Evolutionary conservation across 2,329 filamentous ascomycete genomes (phyloP).

Genomic region (Cladosporium sp.): DNA sequence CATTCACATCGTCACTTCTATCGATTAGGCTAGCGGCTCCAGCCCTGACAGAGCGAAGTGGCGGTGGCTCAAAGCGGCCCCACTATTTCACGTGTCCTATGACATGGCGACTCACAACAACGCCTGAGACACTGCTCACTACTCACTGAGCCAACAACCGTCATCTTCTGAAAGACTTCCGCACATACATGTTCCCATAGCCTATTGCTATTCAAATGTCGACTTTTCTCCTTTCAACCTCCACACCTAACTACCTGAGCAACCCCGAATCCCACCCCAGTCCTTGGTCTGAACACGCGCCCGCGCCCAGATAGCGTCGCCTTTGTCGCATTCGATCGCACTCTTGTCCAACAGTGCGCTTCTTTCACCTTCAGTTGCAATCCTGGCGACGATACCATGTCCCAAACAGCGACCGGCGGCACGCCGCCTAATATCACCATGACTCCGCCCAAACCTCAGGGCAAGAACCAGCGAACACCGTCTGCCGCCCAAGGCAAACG

Average conservation of each 20-base stretch:
- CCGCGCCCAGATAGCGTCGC: constrained; percentile 20
- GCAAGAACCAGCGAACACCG: constrained; percentile 21
- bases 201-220: constrained; percentile 23
- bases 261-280: constrained; percentile 17
- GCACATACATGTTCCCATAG: not conserved
- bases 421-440: constrained; percentile 21
- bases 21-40: too few species aligned
- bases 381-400: constrained; percentile 5
- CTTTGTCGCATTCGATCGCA: not conserved
- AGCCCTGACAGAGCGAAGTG: not conserved
- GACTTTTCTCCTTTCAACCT: constrained; percentile 17
- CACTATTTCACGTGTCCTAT: not conserved
- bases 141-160: not conserved
- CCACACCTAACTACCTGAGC: constrained; percentile 15
- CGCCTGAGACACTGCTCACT: not conserved
- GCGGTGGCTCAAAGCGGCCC: not conserved
- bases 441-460: constrained; percentile 15
- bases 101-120: not conserved
- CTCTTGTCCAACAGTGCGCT: not conserved
- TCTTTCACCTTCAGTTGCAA: constrained; percentile 13
- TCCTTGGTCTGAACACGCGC: constrained; percentile 16
- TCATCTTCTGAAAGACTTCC: not conserved
- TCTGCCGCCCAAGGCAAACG: constrained; percentile 21
- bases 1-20: too few species aligned
- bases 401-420: constrained; percentile 13